A percentile compares a stretch with the other conserved stretches of the same genome.
These are phyloP conservation scores for Ottelia alismoides DNA, from an alignment of 106 monocot species.

Conservation along the genomic window DNA sequence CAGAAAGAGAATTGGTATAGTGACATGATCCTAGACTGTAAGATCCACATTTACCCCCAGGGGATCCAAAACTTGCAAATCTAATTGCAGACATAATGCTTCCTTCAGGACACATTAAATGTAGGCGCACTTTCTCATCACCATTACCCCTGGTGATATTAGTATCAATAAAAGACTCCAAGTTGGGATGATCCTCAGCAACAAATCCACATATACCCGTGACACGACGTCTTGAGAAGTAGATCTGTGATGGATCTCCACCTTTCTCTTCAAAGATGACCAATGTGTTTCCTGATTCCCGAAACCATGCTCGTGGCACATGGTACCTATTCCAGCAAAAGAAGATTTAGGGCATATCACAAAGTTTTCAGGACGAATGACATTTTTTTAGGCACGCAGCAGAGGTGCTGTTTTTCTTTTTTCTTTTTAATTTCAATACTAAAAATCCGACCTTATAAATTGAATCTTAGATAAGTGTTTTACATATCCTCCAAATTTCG, in stretches of 20 bases:
- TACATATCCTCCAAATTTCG: too few relatives aligned
- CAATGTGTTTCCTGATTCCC: slow-evolving; percentile 54
- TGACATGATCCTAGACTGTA: slow-evolving; percentile 66
- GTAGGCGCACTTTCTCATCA: slow-evolving; percentile 19
- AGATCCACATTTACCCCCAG: slow-evolving; percentile 52
- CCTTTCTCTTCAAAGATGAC: slow-evolving; percentile 93
- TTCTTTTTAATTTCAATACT: too few relatives aligned
- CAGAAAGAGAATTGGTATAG: slow-evolving; percentile 35
- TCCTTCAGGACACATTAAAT: slow-evolving; percentile 43
- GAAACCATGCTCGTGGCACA: slow-evolving; percentile 93
- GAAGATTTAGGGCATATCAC: background rate
- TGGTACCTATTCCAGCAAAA: slow-evolving; percentile 86
- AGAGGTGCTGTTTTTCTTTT: too few relatives aligned
- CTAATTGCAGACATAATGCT: slow-evolving; percentile 40
- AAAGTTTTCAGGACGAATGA: background rate
- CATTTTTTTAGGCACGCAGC: too few relatives aligned
- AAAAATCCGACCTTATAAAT: too few relatives aligned
- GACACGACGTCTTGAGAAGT: slow-evolving; percentile 47
- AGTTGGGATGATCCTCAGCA: slow-evolving; percentile 48
- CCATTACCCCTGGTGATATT: slow-evolving; percentile 2
- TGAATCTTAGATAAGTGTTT: too few relatives aligned
- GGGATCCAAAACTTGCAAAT: slow-evolving; percentile 91
- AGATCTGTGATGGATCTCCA: slow-evolving; percentile 81
- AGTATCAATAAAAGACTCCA: slow-evolving; percentile 37
- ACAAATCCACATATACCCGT: slow-evolving; percentile 42